A percentile compares a stretch with the other conserved stretches of the same genome.
Evolutionary conservation across 2,329 filamentous ascomycete genomes (phyloP).

Genomic region (Huntiella decipiens): DNA sequence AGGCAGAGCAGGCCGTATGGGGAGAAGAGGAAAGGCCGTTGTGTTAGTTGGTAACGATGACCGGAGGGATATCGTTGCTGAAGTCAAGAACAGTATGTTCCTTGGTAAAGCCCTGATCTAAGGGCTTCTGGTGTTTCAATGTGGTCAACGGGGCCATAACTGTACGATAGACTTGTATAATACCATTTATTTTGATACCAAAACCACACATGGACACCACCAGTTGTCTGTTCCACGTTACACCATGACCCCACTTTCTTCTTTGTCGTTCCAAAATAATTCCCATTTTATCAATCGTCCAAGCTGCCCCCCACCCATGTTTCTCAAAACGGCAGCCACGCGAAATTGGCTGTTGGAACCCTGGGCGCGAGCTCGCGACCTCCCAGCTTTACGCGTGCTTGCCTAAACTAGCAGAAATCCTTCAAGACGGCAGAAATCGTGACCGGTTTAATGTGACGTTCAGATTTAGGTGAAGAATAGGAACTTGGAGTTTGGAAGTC

Average conservation of each 20-base stretch:
- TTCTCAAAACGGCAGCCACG: neutral
- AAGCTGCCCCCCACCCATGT: neutral
- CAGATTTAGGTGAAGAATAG: too few relatives aligned
- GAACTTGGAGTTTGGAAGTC: too few relatives aligned
- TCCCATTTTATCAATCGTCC: neutral
- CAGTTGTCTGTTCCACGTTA: neutral
- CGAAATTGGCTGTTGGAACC: neutral
- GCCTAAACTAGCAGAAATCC: neutral
- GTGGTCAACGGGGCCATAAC: neutral
- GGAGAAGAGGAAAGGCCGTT: constrained; percentile 68
- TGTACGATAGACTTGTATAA: neutral
- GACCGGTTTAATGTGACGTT: too few relatives aligned
- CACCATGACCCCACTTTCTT: neutral
- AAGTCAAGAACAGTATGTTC: constrained; percentile 81
- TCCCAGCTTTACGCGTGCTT: constrained; percentile 9
- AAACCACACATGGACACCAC: neutral
- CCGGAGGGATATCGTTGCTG: constrained; percentile 71
- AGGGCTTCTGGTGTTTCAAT: constrained; percentile 2
- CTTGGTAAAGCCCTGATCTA: constrained; percentile 62
- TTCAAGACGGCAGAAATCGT: too few relatives aligned
- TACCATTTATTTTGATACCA: neutral
- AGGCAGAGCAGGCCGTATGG: constrained; percentile 83
- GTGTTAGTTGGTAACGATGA: constrained; percentile 83
- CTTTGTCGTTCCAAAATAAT: neutral
- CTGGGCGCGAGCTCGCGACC: neutral